Evolutionary conservation across 805 yeast species (phyloP).

Genomic region (Alloascoidea hylecoeti): DNA sequence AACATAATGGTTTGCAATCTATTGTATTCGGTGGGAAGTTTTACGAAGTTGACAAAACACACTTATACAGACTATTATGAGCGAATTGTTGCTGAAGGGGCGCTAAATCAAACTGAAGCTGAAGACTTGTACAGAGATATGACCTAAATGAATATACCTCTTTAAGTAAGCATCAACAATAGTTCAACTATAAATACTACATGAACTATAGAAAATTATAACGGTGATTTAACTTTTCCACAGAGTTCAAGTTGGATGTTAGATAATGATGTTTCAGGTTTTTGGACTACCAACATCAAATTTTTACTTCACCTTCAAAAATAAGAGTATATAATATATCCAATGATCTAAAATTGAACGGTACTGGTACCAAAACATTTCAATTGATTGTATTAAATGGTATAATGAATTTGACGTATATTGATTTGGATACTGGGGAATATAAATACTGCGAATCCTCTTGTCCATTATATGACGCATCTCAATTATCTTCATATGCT

Average conservation of each 20-base stretch:
- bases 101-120: no score
- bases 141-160: no score
- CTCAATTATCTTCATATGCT: background rate
- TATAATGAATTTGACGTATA: slow-evolving; percentile 82
- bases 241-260: background rate
- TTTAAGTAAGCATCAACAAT: no score
- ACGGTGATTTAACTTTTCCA: background rate
- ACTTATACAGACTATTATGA: no score
- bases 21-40: no score
- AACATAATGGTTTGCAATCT: no score
- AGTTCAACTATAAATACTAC: no score
- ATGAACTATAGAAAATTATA: no score
- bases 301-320: slow-evolving; percentile 49
- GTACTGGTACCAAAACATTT: slow-evolving; percentile 47
- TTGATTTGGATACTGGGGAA: slow-evolving; percentile 55
- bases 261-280: slow-evolving; percentile 28
- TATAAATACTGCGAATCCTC: slow-evolving; percentile 65
- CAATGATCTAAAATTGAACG: slow-evolving; percentile 28
- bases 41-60: no score
- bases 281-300: slow-evolving; percentile 51
- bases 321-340: slow-evolving; percentile 57
- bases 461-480: slow-evolving; percentile 56
- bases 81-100: no score
- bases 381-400: slow-evolving; percentile 70
- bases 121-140: no score